phyloP scores from a whole-genome alignment of 2,329 filamentous ascomycete species.

The Arthrobotrys megalospora region DNA sequence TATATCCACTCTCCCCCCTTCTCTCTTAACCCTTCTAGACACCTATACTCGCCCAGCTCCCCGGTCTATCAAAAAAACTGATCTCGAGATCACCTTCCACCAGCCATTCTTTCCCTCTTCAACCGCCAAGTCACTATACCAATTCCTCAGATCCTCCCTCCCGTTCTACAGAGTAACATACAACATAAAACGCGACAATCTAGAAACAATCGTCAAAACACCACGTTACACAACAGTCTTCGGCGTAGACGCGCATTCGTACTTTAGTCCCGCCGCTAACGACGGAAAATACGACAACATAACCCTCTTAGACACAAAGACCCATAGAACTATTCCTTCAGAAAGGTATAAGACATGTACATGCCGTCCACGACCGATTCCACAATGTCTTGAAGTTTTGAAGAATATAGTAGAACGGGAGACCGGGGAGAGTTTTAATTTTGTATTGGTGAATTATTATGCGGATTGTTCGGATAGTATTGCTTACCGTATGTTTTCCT shows the following conservation, averaged over 20 bases:
- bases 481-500: slow-evolving; percentile 46
- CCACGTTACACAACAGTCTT: slow-evolving; percentile 74
- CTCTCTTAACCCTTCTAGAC: slow-evolving; percentile 34
- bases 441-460: slow-evolving; percentile 87
- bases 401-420: slow-evolving; percentile 76
- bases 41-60: slow-evolving; percentile 8
- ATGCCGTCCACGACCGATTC: slow-evolving; percentile 78
- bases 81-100: slow-evolving; percentile 82
- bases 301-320: slow-evolving; percentile 69
- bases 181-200: slow-evolving; percentile 76
- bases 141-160: slow-evolving; percentile 79
- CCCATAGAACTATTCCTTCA: slow-evolving; percentile 66
- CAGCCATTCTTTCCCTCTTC: slow-evolving; percentile 78
- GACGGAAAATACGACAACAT: slow-evolving; percentile 62
- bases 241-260: slow-evolving; percentile 75
- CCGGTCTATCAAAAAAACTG: slow-evolving; percentile 73
- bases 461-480: slow-evolving; percentile 82
- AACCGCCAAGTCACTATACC: slow-evolving; percentile 75
- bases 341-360: slow-evolving; percentile 70
- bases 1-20: slow-evolving; percentile 29
- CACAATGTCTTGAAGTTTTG: slow-evolving; percentile 77
- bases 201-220: slow-evolving; percentile 75
- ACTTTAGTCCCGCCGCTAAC: slow-evolving; percentile 70
- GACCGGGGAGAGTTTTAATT: slow-evolving; percentile 79
- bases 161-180: slow-evolving; percentile 84